phyloP scores from a whole-genome alignment of 2,329 filamentous ascomycete genomes.

The Aspergillus arachidicola region DNA sequence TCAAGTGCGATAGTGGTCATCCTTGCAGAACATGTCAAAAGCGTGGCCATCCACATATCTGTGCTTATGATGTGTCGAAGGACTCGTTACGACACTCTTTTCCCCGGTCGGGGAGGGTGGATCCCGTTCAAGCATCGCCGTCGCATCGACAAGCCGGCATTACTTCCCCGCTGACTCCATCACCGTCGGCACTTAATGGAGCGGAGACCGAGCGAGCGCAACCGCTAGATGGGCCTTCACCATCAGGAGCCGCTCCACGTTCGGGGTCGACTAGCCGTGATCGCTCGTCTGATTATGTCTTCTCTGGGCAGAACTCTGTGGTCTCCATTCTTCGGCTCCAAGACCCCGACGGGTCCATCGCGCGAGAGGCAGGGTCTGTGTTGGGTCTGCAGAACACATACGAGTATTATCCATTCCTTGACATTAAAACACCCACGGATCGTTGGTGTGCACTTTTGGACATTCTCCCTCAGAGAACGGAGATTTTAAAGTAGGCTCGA shows the following conservation, averaged over 20 bases:
- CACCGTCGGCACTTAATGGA: background rate
- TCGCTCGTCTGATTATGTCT: conserved; percentile 25
- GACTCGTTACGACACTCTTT: background rate
- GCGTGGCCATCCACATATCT: conserved; percentile 33
- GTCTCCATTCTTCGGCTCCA: conserved; percentile 31
- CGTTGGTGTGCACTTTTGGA: conserved; percentile 28
- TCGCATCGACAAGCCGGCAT: conserved; percentile 1
- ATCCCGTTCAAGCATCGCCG: background rate
- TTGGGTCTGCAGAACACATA: conserved; percentile 36
- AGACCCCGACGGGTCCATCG: conserved; percentile 29
- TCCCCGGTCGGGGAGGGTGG: background rate
- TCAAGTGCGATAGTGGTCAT: conserved; percentile 35
- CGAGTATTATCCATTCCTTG: conserved; percentile 33
- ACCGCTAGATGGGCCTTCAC: background rate
- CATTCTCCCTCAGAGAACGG: conserved; percentile 27
- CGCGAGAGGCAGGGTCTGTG: conserved; percentile 32
- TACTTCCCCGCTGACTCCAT: background rate
- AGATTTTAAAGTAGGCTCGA: conserved; percentile 29
- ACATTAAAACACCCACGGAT: conserved; percentile 28
- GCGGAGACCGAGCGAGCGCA: background rate
- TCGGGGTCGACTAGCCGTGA: background rate
- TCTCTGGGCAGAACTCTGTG: conserved; percentile 35
- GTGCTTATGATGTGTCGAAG: conserved; percentile 23
- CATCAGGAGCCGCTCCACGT: background rate
- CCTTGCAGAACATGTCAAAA: conserved; percentile 33